Evolutionary conservation across 495 filamentous ascomycete genomes (phyloP).

Genomic region (Penicillium canariense): DNA sequence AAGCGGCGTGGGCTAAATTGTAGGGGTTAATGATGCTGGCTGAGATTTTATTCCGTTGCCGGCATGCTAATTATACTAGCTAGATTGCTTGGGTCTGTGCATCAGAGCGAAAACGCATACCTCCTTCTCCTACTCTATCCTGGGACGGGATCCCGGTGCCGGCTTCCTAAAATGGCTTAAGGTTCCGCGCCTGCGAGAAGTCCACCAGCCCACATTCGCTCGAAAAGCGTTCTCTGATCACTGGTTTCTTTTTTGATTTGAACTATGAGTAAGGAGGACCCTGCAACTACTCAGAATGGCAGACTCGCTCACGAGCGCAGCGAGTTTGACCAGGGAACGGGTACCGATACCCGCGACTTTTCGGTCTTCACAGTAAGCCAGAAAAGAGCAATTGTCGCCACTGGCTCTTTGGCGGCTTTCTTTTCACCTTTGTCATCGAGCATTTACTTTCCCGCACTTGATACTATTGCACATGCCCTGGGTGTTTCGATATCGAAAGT

Average conservation of each 20-base stretch:
- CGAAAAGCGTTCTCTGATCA: too few species aligned
- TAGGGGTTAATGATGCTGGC: too few species aligned
- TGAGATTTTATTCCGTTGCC: too few species aligned
- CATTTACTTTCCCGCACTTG: conserved; percentile 9
- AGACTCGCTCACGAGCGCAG: background rate
- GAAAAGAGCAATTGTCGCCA: background rate
- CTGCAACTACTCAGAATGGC: background rate
- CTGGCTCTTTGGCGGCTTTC: conserved; percentile 1
- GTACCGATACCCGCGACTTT: background rate
- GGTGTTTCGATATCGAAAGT: background rate
- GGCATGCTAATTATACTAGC: too few species aligned
- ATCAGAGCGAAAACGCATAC: too few species aligned
- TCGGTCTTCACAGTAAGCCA: background rate
- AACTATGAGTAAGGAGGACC: background rate
- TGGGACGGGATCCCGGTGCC: too few species aligned
- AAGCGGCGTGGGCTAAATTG: too few species aligned
- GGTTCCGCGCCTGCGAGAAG: too few species aligned
- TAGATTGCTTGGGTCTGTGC: too few species aligned
- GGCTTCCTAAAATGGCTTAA: too few species aligned
- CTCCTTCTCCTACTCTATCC: too few species aligned
- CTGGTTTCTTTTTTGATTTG: background rate
- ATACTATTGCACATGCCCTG: background rate
- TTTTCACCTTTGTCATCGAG: conserved; percentile 7
- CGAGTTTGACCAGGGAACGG: background rate
- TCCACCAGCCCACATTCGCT: too few species aligned